Percentiles rank a stretch among this genome's conserved stretches.
These are phyloP conservation scores for Paxillus ammoniavirescens DNA, from an alignment of 768 basidiomycete genomes.

Conservation along the genomic window DNA sequence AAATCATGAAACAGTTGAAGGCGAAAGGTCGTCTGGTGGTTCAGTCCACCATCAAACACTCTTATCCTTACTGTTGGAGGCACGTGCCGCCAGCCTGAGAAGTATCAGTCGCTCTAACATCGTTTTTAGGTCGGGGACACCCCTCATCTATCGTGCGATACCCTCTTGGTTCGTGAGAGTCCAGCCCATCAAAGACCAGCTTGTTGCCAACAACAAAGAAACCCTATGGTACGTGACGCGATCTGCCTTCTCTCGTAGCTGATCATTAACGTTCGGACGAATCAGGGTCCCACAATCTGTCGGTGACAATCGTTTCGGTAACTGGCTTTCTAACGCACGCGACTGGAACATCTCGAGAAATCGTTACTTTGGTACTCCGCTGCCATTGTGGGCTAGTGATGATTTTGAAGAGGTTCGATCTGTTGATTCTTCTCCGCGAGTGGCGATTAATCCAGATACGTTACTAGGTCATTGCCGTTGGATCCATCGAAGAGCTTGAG, in stretches of 20 bases:
- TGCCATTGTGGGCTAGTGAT: slow-evolving; percentile 94
- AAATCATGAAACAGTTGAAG: slow-evolving; percentile 89
- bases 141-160: slow-evolving; percentile 93
- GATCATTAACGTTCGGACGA: slow-evolving; percentile 8
- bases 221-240: slow-evolving; percentile 71
- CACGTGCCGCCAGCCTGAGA: slow-evolving; percentile 25
- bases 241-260: neutral
- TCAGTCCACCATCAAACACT: slow-evolving; percentile 83
- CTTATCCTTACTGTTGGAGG: slow-evolving; percentile 99
- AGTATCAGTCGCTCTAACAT: neutral
- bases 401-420: slow-evolving; percentile 75
- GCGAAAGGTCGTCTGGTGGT: slow-evolving; percentile 84
- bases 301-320: slow-evolving; percentile 91
- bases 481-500: slow-evolving; percentile 88
- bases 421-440: neutral
- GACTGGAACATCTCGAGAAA: slow-evolving; percentile 99
- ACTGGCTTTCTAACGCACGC: slow-evolving; percentile 97
- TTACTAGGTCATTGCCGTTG: slow-evolving; percentile 73
- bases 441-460: neutral
- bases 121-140: slow-evolving; percentile 77
- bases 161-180: slow-evolving; percentile 97
- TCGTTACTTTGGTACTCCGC: slow-evolving; percentile 98
- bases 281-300: slow-evolving; percentile 87
- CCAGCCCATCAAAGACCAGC: slow-evolving; percentile 76
- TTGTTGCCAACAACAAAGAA: slow-evolving; percentile 85